Base-by-base conservation (phyloP, 495 filamentous ascomycete species). In the Penicillium cosmopolitanum region DNA sequence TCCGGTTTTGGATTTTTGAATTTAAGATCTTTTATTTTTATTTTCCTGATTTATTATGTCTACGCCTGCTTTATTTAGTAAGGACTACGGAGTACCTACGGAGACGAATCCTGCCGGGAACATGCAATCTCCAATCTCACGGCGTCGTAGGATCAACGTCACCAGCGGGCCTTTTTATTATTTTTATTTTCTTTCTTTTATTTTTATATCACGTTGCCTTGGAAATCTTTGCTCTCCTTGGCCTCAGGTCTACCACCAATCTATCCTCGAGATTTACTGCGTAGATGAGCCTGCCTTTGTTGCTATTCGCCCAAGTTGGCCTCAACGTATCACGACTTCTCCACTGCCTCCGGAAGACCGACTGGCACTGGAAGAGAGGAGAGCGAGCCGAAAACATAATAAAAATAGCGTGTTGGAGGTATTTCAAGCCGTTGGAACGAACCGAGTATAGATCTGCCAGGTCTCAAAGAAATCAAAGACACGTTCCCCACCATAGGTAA, bases 281-380 rank as follows among this genome's bases (percentile, higher is more conserved):
- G 28, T 31, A 31, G 28, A 31, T 31, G 28, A 31, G 28, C 28
- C 28, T 38, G 58, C 55, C 23, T 46, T 19, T 44, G 16, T 18
- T 19, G 16, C 48, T 59, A 43, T 43, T 43, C 12, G n/a, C 40
- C 40, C 38, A 51, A 23, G 28, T 42, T 21, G 18, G 12, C 19
- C 44, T 28, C 50, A 18, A 59, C 68, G 68, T 71, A 71, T 71
- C 68, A 71, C 38, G 50, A 48, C 51, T 33, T 18, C 54, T 71
- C 68, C 66, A 61, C 28, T 21, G 21, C 4, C 52, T 65, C 66
- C 68, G 68, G 65, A 33, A 53, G 67, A 57, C 59, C 40, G 47
- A 46, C 60, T 53, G 31, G 28, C 16, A 46, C 9, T 50, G 23
- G 40, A 25, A 34, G n/a, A 48, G 36, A 48, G 31, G 18, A 23